Percentiles rank a stretch among this genome's conserved stretches.
Conservation (phyloP, 2,329 filamentous ascomycete species). For the Venturia aucupariae region DNA sequence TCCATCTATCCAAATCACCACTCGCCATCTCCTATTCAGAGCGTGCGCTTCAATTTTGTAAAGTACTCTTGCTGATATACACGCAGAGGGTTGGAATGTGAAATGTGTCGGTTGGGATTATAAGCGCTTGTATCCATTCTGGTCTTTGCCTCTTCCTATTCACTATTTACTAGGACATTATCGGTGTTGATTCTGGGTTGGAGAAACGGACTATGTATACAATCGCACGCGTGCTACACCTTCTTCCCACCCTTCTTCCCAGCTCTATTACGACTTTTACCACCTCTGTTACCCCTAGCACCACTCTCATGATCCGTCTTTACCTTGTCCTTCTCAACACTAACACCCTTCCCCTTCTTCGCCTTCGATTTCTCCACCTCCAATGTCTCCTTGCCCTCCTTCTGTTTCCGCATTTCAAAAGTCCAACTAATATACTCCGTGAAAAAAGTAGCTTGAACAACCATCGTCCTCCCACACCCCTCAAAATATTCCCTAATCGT, state of each 20-base stretch:
- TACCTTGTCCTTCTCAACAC: neutral
- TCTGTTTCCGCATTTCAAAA: constrained; percentile 20
- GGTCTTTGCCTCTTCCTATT: too few species aligned
- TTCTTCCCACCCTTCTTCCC: neutral
- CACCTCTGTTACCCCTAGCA: neutral
- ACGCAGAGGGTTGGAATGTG: too few species aligned
- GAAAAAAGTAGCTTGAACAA: constrained; percentile 35
- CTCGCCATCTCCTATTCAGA: too few species aligned
- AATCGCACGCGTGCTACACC: too few species aligned
- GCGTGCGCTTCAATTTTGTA: too few species aligned
- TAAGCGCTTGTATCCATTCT: too few species aligned
- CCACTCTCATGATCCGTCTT: neutral
- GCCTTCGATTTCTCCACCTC: neutral
- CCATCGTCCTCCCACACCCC: constrained; percentile 27
- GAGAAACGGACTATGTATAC: too few species aligned
- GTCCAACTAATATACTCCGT: constrained; percentile 40
- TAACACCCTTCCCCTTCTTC: neutral
- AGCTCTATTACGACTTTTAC: neutral
- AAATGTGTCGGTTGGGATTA: too few species aligned
- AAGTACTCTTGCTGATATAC: too few species aligned
- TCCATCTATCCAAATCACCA: too few species aligned
- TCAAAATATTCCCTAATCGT: constrained; percentile 36
- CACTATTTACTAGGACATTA: too few species aligned
- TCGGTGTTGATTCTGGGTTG: neutral
- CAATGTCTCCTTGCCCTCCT: neutral